Base-by-base conservation (phyloP, 257 asterid species). In the Solanum pennellii region DNA sequence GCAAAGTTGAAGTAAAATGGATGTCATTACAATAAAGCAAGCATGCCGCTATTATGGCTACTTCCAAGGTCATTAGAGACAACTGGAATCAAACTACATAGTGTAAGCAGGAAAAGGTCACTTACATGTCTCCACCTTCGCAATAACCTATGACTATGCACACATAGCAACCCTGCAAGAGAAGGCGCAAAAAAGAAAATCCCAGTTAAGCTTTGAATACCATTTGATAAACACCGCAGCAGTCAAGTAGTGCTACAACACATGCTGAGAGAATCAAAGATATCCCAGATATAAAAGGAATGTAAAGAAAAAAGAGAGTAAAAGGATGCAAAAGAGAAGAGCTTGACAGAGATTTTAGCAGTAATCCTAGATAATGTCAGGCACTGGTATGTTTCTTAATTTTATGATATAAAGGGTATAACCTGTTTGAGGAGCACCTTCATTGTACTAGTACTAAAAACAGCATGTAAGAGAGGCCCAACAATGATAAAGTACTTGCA, bases 81-180 rank as follows among this genome's bases (percentile, higher is more conserved):
- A 23, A 74, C 82, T 73, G 65, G 29, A 47, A 72, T 23, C 20
- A 82, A 33, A 85, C 56, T 31, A 66, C 76, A 39, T 47, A 41
- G 82, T 83, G 80, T 35, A 49, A 14, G 82, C 41, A 83, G 23
- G 82, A 74, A 83, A 60, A 82, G 86, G 74, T 52, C 47, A 87
- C 98, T 94, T 91, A 96, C 99, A 96, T 95, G 87, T 95, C 99
- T 89, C 99, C 98, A 87, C 98, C 99, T 94, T 96, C 98, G 90
- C 99, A 96, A 91, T 94, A 96, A 86, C 98, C 98, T 66, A 95
- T 93, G 89, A 96, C 86, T 88, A 96, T 96, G 95, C 99, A 96
- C 75, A 96, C 99, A 80, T 96, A 96, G 94, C 98, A 95, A 86
- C 98, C 99, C 98, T 94, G 98, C 80, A 87, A 87, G 72, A 52